Base-by-base conservation (phyloP, 2,329 filamentous ascomycete species). In the Penicillium capsulatum region DNA sequence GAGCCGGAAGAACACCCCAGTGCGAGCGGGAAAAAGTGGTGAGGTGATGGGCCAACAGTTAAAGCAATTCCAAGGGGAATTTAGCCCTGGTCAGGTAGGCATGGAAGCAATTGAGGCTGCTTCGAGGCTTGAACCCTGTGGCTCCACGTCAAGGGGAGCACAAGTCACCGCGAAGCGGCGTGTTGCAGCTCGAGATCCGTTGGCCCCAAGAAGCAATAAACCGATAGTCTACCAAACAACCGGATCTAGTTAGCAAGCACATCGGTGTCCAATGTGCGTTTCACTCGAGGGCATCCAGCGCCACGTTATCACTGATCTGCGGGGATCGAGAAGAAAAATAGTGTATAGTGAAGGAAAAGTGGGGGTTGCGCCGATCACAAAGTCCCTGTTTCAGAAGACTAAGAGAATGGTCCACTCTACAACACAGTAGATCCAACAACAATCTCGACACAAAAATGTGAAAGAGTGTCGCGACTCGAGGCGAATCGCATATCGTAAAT, bases 201-300 rank as follows among this genome's bases (percentile, higher is more conserved):
- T 59, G 57, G 28, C 58, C 56, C 59, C 60, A 62, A 39, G 59
- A 61, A 37, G 59, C 56, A 31, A 60, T 33, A 29, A 60, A 63
- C 41, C 59, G 59, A 61, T 61, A 63, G 54, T 63, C 60, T 36
- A 63, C 47, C 40, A 63, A 49, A 46, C 57, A 61, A 48, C 58
- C 58, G 54, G 53, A 59, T 47, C 50, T 57, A 52, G 54, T 59
- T 50, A 50, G 59, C 53, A 52, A 53, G 51, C 48, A 57, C 60
- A 63, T 63, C 59, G 59, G 56, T 57, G 48, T 53, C 57, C 50
- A 48, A 54, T 44, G 45, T n/a, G n/a, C n/a, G n/a, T n/a, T n/a
- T n/a, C n/a, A n/a, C n/a, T n/a, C n/a, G n/a, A n/a, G n/a, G n/a
- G n/a, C n/a, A n/a, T n/a, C n/a, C n/a, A n/a, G n/a, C n/a, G n/a